Conservation (phyloP, 2,329 filamentous ascomycete genomes). For the Calonectria leucothoes region DNA sequence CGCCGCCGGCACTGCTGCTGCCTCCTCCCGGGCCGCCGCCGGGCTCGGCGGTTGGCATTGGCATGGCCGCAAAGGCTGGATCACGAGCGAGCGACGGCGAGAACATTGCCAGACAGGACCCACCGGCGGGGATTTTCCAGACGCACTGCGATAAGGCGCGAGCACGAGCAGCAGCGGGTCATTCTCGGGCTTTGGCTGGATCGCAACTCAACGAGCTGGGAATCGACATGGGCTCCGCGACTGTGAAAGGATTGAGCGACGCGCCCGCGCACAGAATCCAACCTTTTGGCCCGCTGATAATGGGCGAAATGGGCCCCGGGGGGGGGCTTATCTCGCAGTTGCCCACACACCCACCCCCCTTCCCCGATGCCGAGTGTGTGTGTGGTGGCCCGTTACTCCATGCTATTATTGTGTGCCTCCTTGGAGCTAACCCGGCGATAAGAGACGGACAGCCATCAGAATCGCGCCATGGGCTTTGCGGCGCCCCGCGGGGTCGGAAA, state of each 20-base stretch:
- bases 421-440: slow-evolving; percentile 9
- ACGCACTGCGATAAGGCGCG: slow-evolving; percentile 37
- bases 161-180: slow-evolving; percentile 33
- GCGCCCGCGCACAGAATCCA: slow-evolving; percentile 6
- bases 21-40: slow-evolving; percentile 25
- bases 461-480: background rate
- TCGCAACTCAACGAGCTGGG: slow-evolving; percentile 17
- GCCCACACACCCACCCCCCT: background rate
- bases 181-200: slow-evolving; percentile 28
- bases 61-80: slow-evolving; percentile 24
- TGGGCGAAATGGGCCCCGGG: background rate
- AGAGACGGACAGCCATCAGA: background rate
- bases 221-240: slow-evolving; percentile 20
- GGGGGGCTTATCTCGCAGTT: slow-evolving; percentile 8
- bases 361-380: background rate
- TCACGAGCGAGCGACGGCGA: slow-evolving; percentile 36
- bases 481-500: slow-evolving; percentile 38
- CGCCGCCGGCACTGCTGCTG: slow-evolving; percentile 12
- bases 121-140: slow-evolving; percentile 33
- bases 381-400: slow-evolving; percentile 15
- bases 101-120: slow-evolving; percentile 36
- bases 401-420: slow-evolving; percentile 1
- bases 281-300: slow-evolving; percentile 8
- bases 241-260: slow-evolving; percentile 13
- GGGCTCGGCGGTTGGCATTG: slow-evolving; percentile 33